Percentiles rank a stretch among this genome's conserved stretches.
Evolutionary conservation across 192 early-diverging fungal species (phyloP).

Genomic region (Endogone sp.): DNA sequence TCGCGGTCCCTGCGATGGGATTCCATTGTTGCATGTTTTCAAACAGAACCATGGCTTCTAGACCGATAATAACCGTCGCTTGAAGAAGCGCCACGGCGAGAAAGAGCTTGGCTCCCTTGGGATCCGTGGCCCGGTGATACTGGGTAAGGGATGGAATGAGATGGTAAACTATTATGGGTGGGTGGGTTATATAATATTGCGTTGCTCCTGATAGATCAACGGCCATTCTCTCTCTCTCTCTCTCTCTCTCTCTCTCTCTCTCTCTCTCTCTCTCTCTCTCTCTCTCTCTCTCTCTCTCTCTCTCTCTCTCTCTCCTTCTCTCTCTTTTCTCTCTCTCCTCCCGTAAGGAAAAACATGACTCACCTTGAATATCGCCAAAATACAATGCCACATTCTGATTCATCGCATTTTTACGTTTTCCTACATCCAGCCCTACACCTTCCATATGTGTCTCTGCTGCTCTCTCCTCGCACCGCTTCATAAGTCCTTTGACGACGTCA

Average conservation of each 20-base stretch:
- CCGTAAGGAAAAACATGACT: neutral
- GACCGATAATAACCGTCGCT: neutral
- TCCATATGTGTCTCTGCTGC: neutral
- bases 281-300: too few species aligned
- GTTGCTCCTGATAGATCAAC: too few species aligned
- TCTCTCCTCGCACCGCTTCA: conserved; percentile 56
- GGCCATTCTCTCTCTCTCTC: too few species aligned
- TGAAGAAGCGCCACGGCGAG: neutral
- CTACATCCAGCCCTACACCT: neutral
- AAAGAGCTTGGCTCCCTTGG: neutral
- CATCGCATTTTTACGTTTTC: neutral
- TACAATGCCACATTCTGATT: neutral
- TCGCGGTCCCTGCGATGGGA: neutral
- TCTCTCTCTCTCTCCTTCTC: neutral
- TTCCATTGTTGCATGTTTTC: neutral
- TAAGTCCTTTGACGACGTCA: conserved; percentile 70
- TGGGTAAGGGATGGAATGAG: too few species aligned
- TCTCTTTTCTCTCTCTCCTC: neutral
- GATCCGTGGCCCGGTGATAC: neutral
- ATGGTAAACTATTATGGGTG: too few species aligned
- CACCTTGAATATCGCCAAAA: neutral
- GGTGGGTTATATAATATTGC: too few species aligned
- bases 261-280: too few species aligned
- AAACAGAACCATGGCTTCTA: neutral
- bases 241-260: too few species aligned